Evolutionary conservation across 495 filamentous ascomycete species (phyloP).

Genomic region (Aspergillus asperescens): DNA sequence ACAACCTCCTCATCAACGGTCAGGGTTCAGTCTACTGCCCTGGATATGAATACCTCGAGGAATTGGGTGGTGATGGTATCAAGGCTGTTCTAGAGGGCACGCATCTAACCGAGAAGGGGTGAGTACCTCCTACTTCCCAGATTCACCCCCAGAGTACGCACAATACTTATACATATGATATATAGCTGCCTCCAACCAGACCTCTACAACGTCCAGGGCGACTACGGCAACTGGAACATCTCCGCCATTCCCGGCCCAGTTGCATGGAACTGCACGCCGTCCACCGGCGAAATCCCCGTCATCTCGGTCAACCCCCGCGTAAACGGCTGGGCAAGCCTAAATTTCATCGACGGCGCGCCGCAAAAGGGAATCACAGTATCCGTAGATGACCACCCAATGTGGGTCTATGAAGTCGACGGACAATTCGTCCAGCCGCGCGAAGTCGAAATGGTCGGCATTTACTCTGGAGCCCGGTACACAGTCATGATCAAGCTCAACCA

Average conservation of each 20-base stretch:
- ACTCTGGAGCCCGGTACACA: slow-evolving; percentile 34
- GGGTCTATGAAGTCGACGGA: slow-evolving; percentile 40
- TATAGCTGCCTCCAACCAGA: slow-evolving; percentile 9
- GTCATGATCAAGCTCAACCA: slow-evolving; percentile 36
- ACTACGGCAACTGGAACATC: slow-evolving; percentile 3
- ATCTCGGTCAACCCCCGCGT: slow-evolving; percentile 29
- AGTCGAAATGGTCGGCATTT: slow-evolving; percentile 27
- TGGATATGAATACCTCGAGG: slow-evolving; percentile 32
- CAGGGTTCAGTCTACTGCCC: slow-evolving; percentile 48
- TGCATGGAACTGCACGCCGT: slow-evolving; percentile 31
- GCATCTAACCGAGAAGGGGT: slow-evolving; percentile 49
- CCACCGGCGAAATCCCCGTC: slow-evolving; percentile 30
- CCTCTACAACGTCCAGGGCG: slow-evolving; percentile 8
- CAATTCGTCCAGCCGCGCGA: slow-evolving; percentile 31
- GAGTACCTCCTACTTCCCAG: slow-evolving; percentile 12
- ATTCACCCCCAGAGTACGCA: not conserved
- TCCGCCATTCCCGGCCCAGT: slow-evolving; percentile 33
- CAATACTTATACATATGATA: not conserved
- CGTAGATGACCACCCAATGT: slow-evolving; percentile 40
- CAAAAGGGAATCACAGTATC: slow-evolving; percentile 36
- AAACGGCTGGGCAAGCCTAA: slow-evolving; percentile 42
- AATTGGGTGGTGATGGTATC: slow-evolving; percentile 21
- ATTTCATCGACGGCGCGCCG: slow-evolving; percentile 41
- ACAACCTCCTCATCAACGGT: slow-evolving; percentile 50
- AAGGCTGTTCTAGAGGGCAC: slow-evolving; percentile 26